Conservation (phyloP, 139 green algal genomes). For the Diplosphaera chodatii region DNA sequence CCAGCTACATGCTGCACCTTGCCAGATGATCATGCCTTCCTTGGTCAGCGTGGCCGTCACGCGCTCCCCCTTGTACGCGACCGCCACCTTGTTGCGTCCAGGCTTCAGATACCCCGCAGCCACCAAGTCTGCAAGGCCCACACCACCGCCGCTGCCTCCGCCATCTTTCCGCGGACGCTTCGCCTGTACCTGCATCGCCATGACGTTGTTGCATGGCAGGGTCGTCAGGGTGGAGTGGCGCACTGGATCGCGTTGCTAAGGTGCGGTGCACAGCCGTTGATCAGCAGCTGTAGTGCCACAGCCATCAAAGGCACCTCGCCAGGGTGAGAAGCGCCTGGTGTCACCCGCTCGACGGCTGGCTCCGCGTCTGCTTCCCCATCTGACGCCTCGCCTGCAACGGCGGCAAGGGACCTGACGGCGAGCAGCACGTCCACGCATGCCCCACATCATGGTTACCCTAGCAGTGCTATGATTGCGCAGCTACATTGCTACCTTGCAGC, state of each 20-base stretch:
- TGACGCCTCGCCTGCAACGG: not conserved
- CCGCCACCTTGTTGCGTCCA: conserved; percentile 33
- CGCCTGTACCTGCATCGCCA: too few species aligned
- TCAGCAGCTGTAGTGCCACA: too few species aligned
- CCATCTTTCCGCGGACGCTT: not conserved
- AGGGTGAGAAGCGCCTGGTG: too few species aligned
- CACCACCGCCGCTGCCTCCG: not conserved
- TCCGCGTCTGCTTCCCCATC: not conserved
- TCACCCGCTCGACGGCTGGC: not conserved
- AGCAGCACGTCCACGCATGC: too few species aligned
- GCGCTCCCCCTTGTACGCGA: conserved; percentile 42
- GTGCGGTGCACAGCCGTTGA: too few species aligned
- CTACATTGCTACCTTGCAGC: too few species aligned
- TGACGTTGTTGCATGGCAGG: too few species aligned
- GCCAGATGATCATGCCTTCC: conserved; percentile 42
- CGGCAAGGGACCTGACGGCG: not conserved
- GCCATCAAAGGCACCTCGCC: too few species aligned
- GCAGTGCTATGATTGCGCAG: too few species aligned
- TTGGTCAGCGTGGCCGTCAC: conserved; percentile 30
- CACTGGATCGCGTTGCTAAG: too few species aligned
- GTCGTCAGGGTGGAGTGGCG: too few species aligned
- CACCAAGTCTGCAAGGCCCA: conserved; percentile 37
- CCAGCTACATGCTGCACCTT: conserved; percentile 29
- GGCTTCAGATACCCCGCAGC: conserved; percentile 30
- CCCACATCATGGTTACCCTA: too few species aligned